These are phyloP conservation scores for Juglanconis sp. DNA, from an alignment of 2,329 filamentous ascomycete species.

Conservation along the genomic window DNA sequence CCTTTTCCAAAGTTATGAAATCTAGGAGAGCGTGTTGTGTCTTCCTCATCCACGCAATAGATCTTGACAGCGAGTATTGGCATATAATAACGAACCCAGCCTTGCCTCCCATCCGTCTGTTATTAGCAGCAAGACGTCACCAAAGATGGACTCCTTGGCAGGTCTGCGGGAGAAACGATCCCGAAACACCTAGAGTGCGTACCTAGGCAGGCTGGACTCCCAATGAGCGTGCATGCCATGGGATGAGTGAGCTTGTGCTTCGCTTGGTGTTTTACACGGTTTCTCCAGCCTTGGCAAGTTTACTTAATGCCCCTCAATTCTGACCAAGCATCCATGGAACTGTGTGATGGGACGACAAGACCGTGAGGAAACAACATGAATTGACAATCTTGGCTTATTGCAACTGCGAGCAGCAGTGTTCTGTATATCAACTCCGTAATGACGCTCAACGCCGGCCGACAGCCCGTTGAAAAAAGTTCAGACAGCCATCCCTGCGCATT, in stretches of 20 bases:
- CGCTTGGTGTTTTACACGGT: neutral
- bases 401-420: neutral
- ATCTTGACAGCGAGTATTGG: neutral
- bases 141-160: neutral
- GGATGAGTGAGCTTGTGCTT: neutral
- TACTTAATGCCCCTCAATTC: neutral
- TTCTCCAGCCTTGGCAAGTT: too few relatives aligned
- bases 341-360: neutral
- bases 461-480: neutral
- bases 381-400: neutral
- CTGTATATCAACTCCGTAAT: neutral
- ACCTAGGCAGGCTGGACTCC: neutral
- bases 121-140: neutral
- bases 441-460: neutral
- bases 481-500: neutral
- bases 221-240: neutral
- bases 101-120: neutral
- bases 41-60: too few relatives aligned
- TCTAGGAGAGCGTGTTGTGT: neutral
- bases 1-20: neutral
- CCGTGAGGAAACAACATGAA: neutral
- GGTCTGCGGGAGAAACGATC: neutral
- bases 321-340: neutral
- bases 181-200: neutral
- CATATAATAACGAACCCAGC: neutral